Evolutionary conservation across 257 asterid species (phyloP).

Genomic region (Pogostemon cablin): DNA sequence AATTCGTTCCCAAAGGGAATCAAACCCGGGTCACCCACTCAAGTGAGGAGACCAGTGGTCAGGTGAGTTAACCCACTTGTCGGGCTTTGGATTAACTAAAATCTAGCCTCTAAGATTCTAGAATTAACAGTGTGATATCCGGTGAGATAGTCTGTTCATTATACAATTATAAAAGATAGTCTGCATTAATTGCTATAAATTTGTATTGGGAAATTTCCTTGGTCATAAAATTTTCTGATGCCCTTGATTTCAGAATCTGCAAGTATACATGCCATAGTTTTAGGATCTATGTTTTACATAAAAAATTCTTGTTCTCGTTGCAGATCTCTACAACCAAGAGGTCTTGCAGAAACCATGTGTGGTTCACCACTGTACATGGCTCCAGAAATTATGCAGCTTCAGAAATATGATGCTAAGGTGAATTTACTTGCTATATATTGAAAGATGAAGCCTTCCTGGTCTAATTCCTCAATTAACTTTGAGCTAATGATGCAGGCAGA

Average conservation of each 20-base stretch:
- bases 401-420: conserved; percentile 98
- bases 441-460: conserved; percentile 18
- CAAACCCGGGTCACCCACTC: too few relatives aligned
- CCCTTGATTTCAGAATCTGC: neutral
- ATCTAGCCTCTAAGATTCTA: neutral
- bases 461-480: conserved; percentile 39
- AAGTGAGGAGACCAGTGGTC: too few relatives aligned
- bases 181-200: neutral
- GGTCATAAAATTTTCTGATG: conserved; percentile 1
- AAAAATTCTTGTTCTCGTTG: conserved; percentile 30
- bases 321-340: conserved; percentile 90
- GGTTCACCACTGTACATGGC: conserved; percentile 99
- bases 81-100: conserved; percentile 12
- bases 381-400: conserved; percentile 96
- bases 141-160: neutral
- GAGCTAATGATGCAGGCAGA: conserved; percentile 78
- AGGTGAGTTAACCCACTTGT: too few relatives aligned
- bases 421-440: conserved; percentile 27
- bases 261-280: neutral
- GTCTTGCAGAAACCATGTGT: conserved; percentile 92
- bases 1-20: too few relatives aligned
- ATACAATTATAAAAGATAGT: neutral
- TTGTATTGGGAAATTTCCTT: conserved; percentile 13
- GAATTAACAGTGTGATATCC: neutral
- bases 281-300: too few relatives aligned